Evolutionary conservation across 2,329 filamentous ascomycete species (phyloP), one percentile per base, ranked within the genome.

Genomic region (Teratosphaeria nubilosa): DNA sequence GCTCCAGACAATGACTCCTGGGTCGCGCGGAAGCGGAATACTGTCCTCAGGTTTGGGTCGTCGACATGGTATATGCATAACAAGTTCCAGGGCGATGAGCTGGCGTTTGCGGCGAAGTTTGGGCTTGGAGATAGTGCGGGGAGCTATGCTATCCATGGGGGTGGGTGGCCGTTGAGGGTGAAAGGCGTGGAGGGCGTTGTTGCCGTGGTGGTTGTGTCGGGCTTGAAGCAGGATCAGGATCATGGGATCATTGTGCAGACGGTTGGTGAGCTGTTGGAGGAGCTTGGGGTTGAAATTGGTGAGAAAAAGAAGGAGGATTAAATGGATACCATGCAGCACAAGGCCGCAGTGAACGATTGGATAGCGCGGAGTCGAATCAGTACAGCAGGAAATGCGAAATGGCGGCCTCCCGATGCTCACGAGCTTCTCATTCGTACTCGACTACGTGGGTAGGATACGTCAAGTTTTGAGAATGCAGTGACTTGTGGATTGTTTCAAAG

Each of bases 81-180:
- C 71, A 88, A 88, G 75, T 84, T 84, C 63, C 69, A 67, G 1
- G 82, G 82, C 11, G 80, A 90, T 62, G 86, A 90, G 74, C 75
- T 69, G 25, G 76, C 74, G 2, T 91, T 92, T 71, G 78, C 79
- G 48, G 77, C 78, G 32, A 86, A 87, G 69, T 88, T 82, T 68
- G 84, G 80, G 34, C 75, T 91, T 67, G 79, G 81, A 5, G 72
- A 72, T 57, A 30, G 24, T 25, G 55, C 34, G 24, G 37, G 20
- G 25, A 37, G 82, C 32, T 92, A 88, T 75, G 88, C 88, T 0
- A 87, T 91, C 61, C 87, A 91, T 71, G 89, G 89, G 0, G 89
- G 89, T 24, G 89, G 80, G 0, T 83, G 89, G 62, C 89, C 89
- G 0, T 80, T 92, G 32, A 78, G 83, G 7, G 88, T 92, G 6